A percentile compares a stretch with the other conserved stretches of the same genome.
Evolutionary conservation across 164 flowering plant genomes (phyloP).

Genomic region (Pachysandra terminalis): DNA sequence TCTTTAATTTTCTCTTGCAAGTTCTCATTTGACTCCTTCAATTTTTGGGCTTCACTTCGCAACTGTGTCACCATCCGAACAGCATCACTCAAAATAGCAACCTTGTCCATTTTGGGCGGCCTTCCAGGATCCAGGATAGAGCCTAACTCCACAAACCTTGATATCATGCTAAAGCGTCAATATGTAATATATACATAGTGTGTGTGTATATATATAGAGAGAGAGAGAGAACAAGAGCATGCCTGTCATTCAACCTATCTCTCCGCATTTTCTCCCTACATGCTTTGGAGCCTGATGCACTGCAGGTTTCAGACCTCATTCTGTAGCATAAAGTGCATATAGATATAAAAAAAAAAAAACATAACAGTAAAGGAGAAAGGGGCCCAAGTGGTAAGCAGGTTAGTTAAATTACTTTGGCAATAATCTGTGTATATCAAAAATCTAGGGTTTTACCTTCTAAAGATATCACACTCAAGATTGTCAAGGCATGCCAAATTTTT

Average conservation of each 20-base stretch:
- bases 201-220: not conserved
- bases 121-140: constrained; percentile 83
- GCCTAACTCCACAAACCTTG: constrained; percentile 81
- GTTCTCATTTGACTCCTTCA: constrained; percentile 70
- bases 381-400: not conserved
- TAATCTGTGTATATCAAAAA: no score
- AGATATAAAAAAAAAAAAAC: not conserved
- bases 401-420: no score
- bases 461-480: no score
- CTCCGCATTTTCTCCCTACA: constrained; percentile 74
- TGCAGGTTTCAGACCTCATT: constrained; percentile 39
- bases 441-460: no score
- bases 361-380: not conserved
- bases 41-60: constrained; percentile 68
- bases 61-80: constrained; percentile 79
- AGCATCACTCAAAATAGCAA: constrained; percentile 83
- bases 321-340: constrained; percentile 26
- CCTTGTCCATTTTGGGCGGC: constrained; percentile 84
- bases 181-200: not conserved
- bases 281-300: constrained; percentile 62
- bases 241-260: constrained; percentile 74
- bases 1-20: constrained; percentile 89
- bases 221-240: constrained; percentile 16
- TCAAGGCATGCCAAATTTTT: no score
- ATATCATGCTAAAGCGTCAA: constrained; percentile 6